A percentile compares a stretch with the other conserved stretches of the same genome.
phyloP scores from a whole-genome alignment of 495 filamentous ascomycete species.

The Staphylotrichum tortipilum region DNA sequence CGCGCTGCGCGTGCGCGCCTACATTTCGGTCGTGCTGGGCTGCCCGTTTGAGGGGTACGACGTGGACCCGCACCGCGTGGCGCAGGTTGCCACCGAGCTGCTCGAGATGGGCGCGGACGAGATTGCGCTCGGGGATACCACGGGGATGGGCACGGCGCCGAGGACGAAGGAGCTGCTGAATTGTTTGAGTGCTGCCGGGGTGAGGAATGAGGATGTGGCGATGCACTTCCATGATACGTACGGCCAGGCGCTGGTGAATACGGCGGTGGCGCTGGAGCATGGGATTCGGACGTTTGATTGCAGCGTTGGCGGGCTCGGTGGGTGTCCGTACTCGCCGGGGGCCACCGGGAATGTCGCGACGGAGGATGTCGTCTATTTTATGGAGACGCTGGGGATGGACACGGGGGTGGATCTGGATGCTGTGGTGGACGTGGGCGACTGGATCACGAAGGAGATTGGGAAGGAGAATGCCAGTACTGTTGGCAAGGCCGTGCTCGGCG shows the following conservation, averaged over 20 bases:
- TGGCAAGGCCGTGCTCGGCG: slow-evolving; percentile 68
- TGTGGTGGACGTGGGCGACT: slow-evolving; percentile 72
- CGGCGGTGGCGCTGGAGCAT: slow-evolving; percentile 74
- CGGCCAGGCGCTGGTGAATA: slow-evolving; percentile 87
- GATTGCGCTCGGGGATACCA: slow-evolving; percentile 89
- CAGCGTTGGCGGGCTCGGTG: slow-evolving; percentile 83
- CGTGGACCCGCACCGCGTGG: slow-evolving; percentile 68
- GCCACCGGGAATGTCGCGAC: slow-evolving; percentile 94
- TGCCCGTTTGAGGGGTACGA: slow-evolving; percentile 91
- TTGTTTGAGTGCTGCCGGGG: slow-evolving; percentile 64
- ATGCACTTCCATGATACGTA: slow-evolving; percentile 98
- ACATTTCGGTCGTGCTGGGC: slow-evolving; percentile 88
- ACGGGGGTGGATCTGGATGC: slow-evolving; percentile 82
- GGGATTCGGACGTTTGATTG: slow-evolving; percentile 86
- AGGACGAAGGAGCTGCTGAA: slow-evolving; percentile 61
- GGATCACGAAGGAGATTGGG: slow-evolving; percentile 80
- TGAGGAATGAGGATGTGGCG: slow-evolving; percentile 71
- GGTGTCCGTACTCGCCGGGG: slow-evolving; percentile 88
- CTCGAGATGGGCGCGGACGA: slow-evolving; percentile 96
- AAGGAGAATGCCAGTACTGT: slow-evolving; percentile 66
- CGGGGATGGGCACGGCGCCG: slow-evolving; percentile 90
- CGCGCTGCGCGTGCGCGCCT: slow-evolving; percentile 74
- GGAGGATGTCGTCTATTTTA: slow-evolving; percentile 84
- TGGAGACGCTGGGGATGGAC: slow-evolving; percentile 77
- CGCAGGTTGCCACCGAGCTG: slow-evolving; percentile 69